Percentiles rank a stretch among this genome's conserved stretches.
Evolutionary conservation across 192 early-diverging fungal genomes (phyloP).

Genomic region (Backusella luteola): DNA sequence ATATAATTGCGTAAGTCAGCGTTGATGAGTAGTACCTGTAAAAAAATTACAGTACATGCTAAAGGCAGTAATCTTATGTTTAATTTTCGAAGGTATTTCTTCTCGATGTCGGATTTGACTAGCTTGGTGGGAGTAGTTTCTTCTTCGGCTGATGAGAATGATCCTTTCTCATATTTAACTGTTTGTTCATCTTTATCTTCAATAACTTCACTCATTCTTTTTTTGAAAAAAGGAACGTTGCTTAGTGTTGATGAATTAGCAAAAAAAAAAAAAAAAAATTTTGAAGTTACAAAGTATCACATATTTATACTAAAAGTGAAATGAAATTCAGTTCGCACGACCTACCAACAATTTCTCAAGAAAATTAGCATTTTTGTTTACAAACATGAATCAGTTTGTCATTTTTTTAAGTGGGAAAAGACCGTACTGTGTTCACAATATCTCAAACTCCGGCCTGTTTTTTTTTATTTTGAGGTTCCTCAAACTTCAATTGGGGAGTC

Average conservation of each 20-base stretch:
- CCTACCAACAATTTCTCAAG: background rate
- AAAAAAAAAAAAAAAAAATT: background rate
- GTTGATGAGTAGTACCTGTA: background rate
- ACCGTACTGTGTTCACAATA: background rate
- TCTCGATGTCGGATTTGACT: background rate
- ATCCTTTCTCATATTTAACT: conserved; percentile 4
- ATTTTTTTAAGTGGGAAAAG: background rate
- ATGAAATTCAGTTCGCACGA: background rate
- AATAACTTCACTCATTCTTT: background rate
- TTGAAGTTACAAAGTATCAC: background rate
- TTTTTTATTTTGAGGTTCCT: background rate
- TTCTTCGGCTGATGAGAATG: background rate
- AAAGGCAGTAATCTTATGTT: background rate
- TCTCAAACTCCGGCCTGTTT: background rate
- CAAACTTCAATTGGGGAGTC: background rate
- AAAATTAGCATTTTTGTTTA: background rate
- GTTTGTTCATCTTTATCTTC: background rate
- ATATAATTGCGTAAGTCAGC: no score
- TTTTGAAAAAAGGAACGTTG: background rate
- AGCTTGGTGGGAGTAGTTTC: background rate
- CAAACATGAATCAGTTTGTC: background rate
- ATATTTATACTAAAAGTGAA: background rate
- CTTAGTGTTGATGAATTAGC: background rate
- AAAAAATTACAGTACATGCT: background rate
- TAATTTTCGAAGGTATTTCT: background rate